Percentiles rank a stretch among this genome's conserved stretches.
Evolutionary conservation across 1,284 basidiomycete species (phyloP).

Genomic region (Melampsora medusae): DNA sequence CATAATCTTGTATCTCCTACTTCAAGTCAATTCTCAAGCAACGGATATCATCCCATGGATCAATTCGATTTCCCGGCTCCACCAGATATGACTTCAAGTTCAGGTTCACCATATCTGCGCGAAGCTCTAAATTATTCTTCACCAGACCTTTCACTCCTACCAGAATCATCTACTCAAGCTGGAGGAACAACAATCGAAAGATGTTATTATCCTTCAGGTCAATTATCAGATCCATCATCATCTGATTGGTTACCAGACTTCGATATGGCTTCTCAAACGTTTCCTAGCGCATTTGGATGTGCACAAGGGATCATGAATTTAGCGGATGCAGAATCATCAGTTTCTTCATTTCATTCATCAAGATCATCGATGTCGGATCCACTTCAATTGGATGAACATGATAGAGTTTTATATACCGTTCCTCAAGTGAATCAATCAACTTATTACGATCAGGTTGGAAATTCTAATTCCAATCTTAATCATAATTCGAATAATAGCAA

Average conservation of each 20-base stretch:
- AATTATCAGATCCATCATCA: slow-evolving; percentile 2
- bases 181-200: not conserved
- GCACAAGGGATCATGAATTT: not conserved
- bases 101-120: not conserved
- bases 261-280: slow-evolving; percentile 19
- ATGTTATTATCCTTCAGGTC: not conserved
- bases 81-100: slow-evolving; percentile 2
- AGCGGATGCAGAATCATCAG: too few relatives aligned
- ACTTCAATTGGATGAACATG: too few relatives aligned
- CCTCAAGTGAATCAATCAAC: too few relatives aligned
- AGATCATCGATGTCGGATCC: too few relatives aligned
- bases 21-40: not conserved
- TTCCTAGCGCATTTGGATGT: slow-evolving; percentile 36
- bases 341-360: too few relatives aligned
- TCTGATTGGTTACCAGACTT: slow-evolving; percentile 36
- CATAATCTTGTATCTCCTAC: not conserved
- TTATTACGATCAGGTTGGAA: too few relatives aligned
- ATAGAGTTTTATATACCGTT: too few relatives aligned
- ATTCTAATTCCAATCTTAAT: too few relatives aligned
- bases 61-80: slow-evolving; percentile 16
- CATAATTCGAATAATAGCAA: too few relatives aligned
- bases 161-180: not conserved
- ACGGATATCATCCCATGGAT: slow-evolving; percentile 8
- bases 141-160: slow-evolving; percentile 10
- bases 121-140: not conserved